These are phyloP conservation scores for Verbena officinalis DNA, from an alignment of 257 asterid genomes.

Conservation along the genomic window DNA sequence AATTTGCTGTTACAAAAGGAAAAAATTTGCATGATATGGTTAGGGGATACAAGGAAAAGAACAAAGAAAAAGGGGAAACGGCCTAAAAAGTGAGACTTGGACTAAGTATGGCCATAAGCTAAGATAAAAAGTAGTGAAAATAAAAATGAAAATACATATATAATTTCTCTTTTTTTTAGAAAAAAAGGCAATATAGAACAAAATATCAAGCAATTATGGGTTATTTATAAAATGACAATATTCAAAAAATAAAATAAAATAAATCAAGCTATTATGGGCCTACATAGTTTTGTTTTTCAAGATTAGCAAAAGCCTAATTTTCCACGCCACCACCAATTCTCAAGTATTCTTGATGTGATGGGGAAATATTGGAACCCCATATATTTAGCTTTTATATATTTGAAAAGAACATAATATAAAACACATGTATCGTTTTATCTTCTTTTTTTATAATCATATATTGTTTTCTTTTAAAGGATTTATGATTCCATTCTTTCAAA, in stretches of 20 bases:
- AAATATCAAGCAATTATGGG: constrained; percentile 34
- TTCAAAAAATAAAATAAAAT: too few species aligned
- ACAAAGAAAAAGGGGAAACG: background rate
- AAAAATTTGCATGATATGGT: background rate
- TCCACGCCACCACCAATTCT: constrained; percentile 26
- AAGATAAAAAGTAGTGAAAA: background rate
- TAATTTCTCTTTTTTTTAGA: too few species aligned
- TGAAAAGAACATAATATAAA: background rate
- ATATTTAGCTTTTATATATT: background rate
- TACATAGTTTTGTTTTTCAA: constrained; percentile 20
- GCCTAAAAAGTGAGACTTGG: constrained; percentile 17
- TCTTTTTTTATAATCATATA: too few species aligned
- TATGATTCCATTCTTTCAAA: too few species aligned
- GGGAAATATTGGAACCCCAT: background rate
- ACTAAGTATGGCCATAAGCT: constrained; percentile 31
- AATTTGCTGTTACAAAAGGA: background rate
- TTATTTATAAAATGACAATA: too few species aligned
- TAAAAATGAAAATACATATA: too few species aligned
- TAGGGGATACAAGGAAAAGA: background rate
- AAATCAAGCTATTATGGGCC: constrained; percentile 32
- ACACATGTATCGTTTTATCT: too few species aligned
- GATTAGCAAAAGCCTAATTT: constrained; percentile 10
- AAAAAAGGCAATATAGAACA: too few species aligned
- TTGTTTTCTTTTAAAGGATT: too few species aligned
- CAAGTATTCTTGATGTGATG: constrained; percentile 18